phyloP scores from a whole-genome alignment of 1,284 basidiomycete genomes.

The Laetiporus sulphureus region DNA sequence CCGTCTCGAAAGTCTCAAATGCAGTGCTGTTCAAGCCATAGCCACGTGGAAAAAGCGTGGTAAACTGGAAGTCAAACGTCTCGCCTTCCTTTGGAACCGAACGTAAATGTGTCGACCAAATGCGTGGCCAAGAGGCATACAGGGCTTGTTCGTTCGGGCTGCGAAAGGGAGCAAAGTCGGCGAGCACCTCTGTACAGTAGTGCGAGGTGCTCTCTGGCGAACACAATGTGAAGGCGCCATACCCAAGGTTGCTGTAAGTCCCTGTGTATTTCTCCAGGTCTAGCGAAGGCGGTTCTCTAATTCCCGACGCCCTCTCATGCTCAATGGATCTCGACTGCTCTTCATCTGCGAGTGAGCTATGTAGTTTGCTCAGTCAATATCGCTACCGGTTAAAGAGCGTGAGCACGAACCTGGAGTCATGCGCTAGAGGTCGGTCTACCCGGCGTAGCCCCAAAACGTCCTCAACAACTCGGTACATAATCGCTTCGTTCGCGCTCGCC shows the following conservation, averaged over 20 bases:
- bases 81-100: conserved; percentile 12
- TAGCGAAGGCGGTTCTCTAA: conserved; percentile 18
- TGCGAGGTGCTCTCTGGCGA: conserved; percentile 18
- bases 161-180: conserved; percentile 24
- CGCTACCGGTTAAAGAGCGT: background rate
- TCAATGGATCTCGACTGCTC: background rate
- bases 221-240: conserved; percentile 31
- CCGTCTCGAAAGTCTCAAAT: conserved; percentile 18
- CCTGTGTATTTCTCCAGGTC: conserved; percentile 23
- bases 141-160: conserved; percentile 10
- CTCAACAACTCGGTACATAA: conserved; percentile 13
- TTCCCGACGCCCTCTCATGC: background rate
- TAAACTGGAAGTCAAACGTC: conserved; percentile 14
- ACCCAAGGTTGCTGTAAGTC: conserved; percentile 28
- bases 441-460: conserved; percentile 11
- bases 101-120: conserved; percentile 22
- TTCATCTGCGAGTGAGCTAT: background rate
- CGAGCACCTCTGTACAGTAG: conserved; percentile 19
- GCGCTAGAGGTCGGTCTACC: background rate
- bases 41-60: conserved; percentile 20
- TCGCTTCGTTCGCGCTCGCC: conserved; percentile 24
- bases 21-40: conserved; percentile 20
- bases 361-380: conserved; percentile 5
- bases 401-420: background rate
- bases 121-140: conserved; percentile 15